Conservation (phyloP, 2,329 filamentous ascomycete species). For the Penicillium expansum region DNA sequence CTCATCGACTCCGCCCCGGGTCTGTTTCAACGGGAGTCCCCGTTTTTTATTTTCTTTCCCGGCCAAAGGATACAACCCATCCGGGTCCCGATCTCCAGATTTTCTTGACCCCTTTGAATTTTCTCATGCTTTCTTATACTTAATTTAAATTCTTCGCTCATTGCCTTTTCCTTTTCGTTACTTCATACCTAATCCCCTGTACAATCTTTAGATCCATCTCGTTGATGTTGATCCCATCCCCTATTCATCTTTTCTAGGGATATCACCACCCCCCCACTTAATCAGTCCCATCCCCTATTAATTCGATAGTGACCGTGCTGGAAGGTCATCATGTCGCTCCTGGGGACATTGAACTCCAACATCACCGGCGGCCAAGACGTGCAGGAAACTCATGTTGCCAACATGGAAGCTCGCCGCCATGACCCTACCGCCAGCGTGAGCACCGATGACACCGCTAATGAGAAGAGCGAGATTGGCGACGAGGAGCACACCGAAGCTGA, state of each 20-base stretch:
- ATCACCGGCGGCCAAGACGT: slow-evolving; percentile 8
- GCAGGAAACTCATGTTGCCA: background rate
- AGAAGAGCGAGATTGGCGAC: slow-evolving; percentile 24
- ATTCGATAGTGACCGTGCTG: background rate
- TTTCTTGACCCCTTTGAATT: background rate
- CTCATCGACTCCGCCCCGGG: background rate
- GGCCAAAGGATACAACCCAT: background rate
- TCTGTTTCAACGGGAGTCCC: background rate
- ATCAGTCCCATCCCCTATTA: background rate
- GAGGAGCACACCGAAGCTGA: slow-evolving; percentile 30
- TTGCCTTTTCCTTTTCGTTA: background rate
- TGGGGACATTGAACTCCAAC: slow-evolving; percentile 36
- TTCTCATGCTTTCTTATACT: background rate
- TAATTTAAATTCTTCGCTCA: background rate
- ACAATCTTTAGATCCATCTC: background rate
- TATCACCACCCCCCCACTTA: background rate
- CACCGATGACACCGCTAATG: slow-evolving; percentile 29
- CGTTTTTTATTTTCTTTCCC: background rate
- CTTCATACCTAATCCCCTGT: background rate
- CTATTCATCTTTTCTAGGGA: background rate
- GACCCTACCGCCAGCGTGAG: slow-evolving; percentile 22
- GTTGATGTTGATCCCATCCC: background rate
- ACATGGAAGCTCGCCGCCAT: slow-evolving; percentile 18
- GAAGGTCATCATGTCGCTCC: slow-evolving; percentile 32
- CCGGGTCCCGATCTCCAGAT: background rate